A percentile compares a stretch with the other conserved stretches of the same genome.
phyloP scores from a whole-genome alignment of 2,329 filamentous ascomycete species.

The Annulohypoxylon truncatum region DNA sequence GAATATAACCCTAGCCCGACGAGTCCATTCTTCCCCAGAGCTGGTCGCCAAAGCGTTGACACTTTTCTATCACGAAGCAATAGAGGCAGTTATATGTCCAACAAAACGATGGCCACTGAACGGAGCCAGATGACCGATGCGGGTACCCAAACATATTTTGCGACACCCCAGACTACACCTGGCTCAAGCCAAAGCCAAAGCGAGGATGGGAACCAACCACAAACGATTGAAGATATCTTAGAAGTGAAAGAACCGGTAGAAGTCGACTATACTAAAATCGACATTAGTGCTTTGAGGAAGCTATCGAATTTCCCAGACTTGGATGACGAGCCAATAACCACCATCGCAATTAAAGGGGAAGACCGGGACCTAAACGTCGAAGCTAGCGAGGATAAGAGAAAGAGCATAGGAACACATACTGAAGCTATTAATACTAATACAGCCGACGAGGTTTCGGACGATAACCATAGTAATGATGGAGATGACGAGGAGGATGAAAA shows the following conservation, averaged over 20 bases:
- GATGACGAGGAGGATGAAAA: conserved; percentile 51
- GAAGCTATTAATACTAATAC: conserved; percentile 11
- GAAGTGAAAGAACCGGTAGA: conserved; percentile 59
- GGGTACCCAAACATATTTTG: conserved; percentile 70
- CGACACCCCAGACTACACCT: conserved; percentile 65
- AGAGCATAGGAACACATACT: conserved; percentile 11
- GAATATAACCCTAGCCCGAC: conserved; percentile 82
- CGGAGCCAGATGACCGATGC: conserved; percentile 77
- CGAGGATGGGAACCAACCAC: conserved; percentile 61
- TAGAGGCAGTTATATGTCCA: conserved; percentile 80
- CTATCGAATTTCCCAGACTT: conserved; percentile 57
- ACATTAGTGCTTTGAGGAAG: conserved; percentile 62
- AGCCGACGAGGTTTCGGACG: conserved; percentile 2
- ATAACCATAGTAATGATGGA: conserved; percentile 34
- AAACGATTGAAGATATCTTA: conserved; percentile 56
- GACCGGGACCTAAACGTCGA: conserved; percentile 16
- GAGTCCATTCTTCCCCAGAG: conserved; percentile 74
- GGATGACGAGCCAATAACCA: conserved; percentile 46
- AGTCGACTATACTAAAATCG: conserved; percentile 70
- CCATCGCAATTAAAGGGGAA: conserved; percentile 34
- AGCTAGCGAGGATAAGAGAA: conserved; percentile 6
- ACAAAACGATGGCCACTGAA: conserved; percentile 68
- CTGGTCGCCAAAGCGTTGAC: conserved; percentile 76
- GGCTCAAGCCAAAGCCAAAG: conserved; percentile 66
- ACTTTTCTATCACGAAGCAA: conserved; percentile 70